A percentile compares a stretch with the other conserved stretches of the same genome.
Conservation (phyloP, 2,329 filamentous ascomycete genomes). For the Neonectria sp. region DNA sequence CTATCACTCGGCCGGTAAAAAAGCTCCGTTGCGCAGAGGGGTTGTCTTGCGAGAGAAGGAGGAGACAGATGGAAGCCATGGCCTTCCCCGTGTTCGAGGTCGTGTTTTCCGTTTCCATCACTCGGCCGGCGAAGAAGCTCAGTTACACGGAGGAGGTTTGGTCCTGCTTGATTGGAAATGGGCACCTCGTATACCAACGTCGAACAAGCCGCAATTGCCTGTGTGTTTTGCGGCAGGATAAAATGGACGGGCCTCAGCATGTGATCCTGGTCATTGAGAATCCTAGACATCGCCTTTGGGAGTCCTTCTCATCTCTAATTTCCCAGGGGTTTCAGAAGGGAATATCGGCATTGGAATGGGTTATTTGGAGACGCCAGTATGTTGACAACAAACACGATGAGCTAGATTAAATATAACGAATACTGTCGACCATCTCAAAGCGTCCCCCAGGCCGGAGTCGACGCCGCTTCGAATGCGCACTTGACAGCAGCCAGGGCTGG, state of each 20-base stretch:
- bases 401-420: not conserved
- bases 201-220: not conserved
- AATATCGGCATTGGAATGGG: not conserved
- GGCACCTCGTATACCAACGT: not conserved
- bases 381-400: not conserved
- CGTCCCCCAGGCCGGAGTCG: too few species aligned
- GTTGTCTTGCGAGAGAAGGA: not conserved
- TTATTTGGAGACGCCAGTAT: not conserved
- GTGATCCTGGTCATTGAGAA: not conserved
- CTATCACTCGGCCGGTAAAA: conserved; percentile 1
- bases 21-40: not conserved
- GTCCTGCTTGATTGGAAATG: conserved; percentile 1
- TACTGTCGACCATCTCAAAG: too few species aligned
- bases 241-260: not conserved
- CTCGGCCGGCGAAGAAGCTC: not conserved
- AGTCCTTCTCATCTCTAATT: not conserved
- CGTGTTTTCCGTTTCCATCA: conserved; percentile 5
- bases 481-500: too few species aligned
- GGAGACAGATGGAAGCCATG: not conserved
- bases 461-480: too few species aligned
- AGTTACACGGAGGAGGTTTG: not conserved
- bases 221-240: conserved; percentile 5
- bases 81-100: not conserved
- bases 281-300: not conserved
- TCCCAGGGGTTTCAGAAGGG: not conserved